Evolutionary conservation across 352 stramenopile species (phyloP).

Genomic region (Thraustotheca clavata): DNA sequence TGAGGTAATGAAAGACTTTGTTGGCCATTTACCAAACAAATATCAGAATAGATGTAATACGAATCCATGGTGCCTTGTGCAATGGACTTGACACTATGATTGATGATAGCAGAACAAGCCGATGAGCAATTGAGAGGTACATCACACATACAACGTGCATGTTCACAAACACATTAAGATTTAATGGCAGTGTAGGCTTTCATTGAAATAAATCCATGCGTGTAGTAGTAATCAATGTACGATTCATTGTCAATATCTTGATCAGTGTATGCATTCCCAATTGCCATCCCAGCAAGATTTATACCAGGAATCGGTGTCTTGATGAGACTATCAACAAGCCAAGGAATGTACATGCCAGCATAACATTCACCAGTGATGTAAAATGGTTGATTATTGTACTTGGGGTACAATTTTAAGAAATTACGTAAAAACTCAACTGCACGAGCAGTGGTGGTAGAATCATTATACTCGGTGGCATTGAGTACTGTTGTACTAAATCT

Average conservation of each 20-base stretch:
- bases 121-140: slow-evolving; percentile 35
- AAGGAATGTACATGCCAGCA: slow-evolving; percentile 83
- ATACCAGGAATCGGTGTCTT: slow-evolving; percentile 35
- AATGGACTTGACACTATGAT: slow-evolving; percentile 27
- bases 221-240: slow-evolving; percentile 40
- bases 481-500: slow-evolving; percentile 61
- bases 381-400: slow-evolving; percentile 55
- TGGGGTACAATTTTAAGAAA: slow-evolving; percentile 73
- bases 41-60: slow-evolving; percentile 77
- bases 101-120: slow-evolving; percentile 32
- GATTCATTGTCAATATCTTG: slow-evolving; percentile 34
- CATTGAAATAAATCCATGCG: slow-evolving; percentile 60
- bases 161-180: slow-evolving; percentile 33
- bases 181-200: slow-evolving; percentile 47
- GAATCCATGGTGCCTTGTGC: slow-evolving; percentile 40
- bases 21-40: background rate
- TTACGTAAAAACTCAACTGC: slow-evolving; percentile 49
- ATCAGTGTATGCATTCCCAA: slow-evolving; percentile 66
- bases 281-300: slow-evolving; percentile 49
- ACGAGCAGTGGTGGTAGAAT: slow-evolving; percentile 40
- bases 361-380: slow-evolving; percentile 86
- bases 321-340: slow-evolving; percentile 56
- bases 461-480: slow-evolving; percentile 43
- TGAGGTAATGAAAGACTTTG: slow-evolving; percentile 1
- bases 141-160: slow-evolving; percentile 53